Evolutionary conservation across 2,329 filamentous ascomycete genomes (phyloP), one percentile per base, ranked within the genome.

Genomic region (Xylaria sp.): DNA sequence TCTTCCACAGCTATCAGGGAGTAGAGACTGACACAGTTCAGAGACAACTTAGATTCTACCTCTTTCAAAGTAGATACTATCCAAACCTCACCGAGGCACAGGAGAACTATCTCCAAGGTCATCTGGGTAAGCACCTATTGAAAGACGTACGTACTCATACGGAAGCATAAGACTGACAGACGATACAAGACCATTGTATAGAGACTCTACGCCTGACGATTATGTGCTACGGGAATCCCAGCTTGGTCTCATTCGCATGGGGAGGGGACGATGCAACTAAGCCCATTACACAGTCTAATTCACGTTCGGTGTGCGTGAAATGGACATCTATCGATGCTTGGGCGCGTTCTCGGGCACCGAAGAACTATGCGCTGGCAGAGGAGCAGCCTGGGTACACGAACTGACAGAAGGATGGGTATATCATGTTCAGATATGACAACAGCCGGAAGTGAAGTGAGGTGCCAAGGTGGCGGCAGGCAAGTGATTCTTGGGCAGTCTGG

Each of bases 141-240:
- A 53, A 51, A 13, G 28, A 36, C 49, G 5, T 13, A 36, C 49
- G 5, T 13, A 53, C 4, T 4, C 23, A 11, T 58, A 36, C 15
- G 10, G 42, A 6, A 23, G 53, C 23, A 28, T n/a, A n/a, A 11
- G 46, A 31, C 54, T 65, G 33, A 31, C 42, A 6, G 38, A 7
- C 40, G 1, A 9, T 13, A 6, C n/a, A 7, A 66, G 70, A 72
- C 31, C 70, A 72, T 33, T 72, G 70, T 33, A 26, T 72, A 11
- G 70, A 72, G 48, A 42, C 59, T 2, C 48, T 72, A 5, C 66
- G 70, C 0, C 40, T 54, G 11, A 67, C 61, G 0, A 57, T 69
- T 11, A 72, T 72, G 70, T 72, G 70, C 42, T 36, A 67, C 38
- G 70, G 68, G 0, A 72, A 72, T 38, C 53, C 63, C 1, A 36